These are phyloP conservation scores for Fusarium miscanthi DNA, from an alignment of 2,329 filamentous ascomycete genomes.

Conservation along the genomic window DNA sequence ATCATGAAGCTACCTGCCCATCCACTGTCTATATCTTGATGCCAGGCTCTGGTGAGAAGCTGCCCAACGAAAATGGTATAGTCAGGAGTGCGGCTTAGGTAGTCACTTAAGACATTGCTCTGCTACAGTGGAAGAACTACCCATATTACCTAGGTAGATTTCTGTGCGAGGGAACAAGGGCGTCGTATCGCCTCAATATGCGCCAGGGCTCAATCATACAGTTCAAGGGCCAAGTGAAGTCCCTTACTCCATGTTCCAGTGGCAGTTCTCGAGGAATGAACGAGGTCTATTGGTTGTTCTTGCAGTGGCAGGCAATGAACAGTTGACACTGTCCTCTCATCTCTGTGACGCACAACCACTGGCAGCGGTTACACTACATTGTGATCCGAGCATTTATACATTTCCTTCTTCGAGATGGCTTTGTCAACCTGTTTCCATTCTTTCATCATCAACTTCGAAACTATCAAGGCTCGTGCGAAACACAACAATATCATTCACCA, in stretches of 20 bases:
- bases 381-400: background rate
- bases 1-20: background rate
- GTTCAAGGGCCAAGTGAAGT: background rate
- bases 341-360: background rate
- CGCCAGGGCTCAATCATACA: background rate
- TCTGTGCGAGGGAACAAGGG: background rate
- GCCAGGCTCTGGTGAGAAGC: background rate
- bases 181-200: background rate
- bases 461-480: background rate
- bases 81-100: background rate
- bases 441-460: background rate
- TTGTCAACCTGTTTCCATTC: background rate
- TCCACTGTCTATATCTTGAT: background rate
- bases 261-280: background rate
- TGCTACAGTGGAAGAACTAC: background rate
- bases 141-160: background rate
- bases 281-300: background rate
- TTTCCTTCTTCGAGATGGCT: background rate
- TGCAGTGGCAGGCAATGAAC: background rate
- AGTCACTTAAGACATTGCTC: background rate
- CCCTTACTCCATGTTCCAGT: background rate
- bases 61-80: background rate
- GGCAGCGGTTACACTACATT: slow-evolving; percentile 2
- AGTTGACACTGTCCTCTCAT: background rate
- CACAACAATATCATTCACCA: background rate